A percentile compares a stretch with the other conserved stretches of the same genome.
These are phyloP conservation scores for Chlamydomonas sp. DNA, from an alignment of 139 green algal species.

Conservation along the genomic window DNA sequence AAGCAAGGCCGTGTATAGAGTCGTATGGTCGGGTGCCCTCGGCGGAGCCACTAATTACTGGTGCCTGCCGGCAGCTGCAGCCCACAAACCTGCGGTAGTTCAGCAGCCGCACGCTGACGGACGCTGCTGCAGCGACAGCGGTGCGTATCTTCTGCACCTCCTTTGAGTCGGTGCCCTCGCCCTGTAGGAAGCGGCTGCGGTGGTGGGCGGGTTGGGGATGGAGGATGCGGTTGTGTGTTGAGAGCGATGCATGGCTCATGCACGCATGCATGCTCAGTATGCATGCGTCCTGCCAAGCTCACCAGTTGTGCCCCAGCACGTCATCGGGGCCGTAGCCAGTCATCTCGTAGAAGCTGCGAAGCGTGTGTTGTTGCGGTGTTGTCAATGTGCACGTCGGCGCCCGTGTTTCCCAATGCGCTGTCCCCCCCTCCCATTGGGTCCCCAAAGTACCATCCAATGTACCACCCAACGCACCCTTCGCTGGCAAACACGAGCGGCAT, in stretches of 20 bases:
- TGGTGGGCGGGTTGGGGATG: no score
- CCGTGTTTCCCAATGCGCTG: not conserved
- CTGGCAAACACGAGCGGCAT: slow-evolving; percentile 91
- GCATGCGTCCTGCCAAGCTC: no score
- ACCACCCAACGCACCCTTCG: slow-evolving; percentile 40
- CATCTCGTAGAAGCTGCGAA: slow-evolving; percentile 85
- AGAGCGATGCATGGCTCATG: no score
- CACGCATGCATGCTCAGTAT: no score
- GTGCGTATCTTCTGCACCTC: slow-evolving; percentile 74
- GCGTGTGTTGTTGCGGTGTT: no score
- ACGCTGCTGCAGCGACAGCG: slow-evolving; percentile 57
- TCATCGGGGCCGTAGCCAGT: slow-evolving; percentile 92
- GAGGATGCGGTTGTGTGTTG: no score
- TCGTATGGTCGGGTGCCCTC: no score
- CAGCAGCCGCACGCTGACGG: slow-evolving; percentile 68
- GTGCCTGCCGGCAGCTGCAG: no score
- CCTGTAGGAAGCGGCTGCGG: slow-evolving; percentile 93
- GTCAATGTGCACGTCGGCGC: not conserved
- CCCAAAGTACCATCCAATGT: not conserved
- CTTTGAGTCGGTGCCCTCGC: slow-evolving; percentile 85
- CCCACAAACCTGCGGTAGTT: slow-evolving; percentile 90
- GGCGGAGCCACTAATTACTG: no score
- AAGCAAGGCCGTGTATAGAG: no score
- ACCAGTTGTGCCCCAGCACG: slow-evolving; percentile 95
- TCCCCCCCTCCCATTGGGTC: no score